A percentile compares a stretch with the other conserved stretches of the same genome.
Evolutionary conservation across 2,329 filamentous ascomycete genomes (phyloP).

Genomic region (Sporothrix mexicana): DNA sequence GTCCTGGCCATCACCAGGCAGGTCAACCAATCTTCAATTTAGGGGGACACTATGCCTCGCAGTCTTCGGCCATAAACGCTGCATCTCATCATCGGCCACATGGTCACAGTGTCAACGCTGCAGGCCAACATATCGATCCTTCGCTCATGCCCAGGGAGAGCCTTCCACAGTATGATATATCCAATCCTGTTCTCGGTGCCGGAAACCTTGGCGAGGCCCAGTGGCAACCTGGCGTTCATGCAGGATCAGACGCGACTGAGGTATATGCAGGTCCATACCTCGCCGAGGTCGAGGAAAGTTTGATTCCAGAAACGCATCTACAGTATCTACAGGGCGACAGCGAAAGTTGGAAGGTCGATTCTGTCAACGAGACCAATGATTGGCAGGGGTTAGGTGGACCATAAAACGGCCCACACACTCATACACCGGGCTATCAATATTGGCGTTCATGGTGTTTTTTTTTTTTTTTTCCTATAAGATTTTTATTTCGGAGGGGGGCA

Average conservation of each 20-base stretch:
- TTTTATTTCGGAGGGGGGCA: too few species aligned
- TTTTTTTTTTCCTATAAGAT: too few species aligned
- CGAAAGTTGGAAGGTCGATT: constrained; percentile 42
- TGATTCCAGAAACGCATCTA: constrained; percentile 37
- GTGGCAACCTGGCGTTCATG: constrained; percentile 34
- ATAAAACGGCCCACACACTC: background rate
- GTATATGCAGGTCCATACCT: constrained; percentile 40
- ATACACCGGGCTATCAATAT: background rate
- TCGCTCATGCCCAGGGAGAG: constrained; percentile 39
- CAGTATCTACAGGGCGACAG: constrained; percentile 39
- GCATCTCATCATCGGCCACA: constrained; percentile 18
- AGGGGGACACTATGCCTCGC: constrained; percentile 20
- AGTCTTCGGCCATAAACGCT: background rate
- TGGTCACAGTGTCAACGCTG: constrained; percentile 19
- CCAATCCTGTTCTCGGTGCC: constrained; percentile 36
- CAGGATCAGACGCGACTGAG: constrained; percentile 25
- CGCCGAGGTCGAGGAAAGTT: constrained; percentile 41
- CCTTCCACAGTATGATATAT: constrained; percentile 36
- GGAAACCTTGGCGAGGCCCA: constrained; percentile 21
- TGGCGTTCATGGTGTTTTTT: too few species aligned
- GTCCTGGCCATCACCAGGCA: constrained; percentile 18
- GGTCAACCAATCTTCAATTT: constrained; percentile 6
- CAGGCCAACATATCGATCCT: constrained; percentile 43
- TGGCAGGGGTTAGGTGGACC: constrained; percentile 35
- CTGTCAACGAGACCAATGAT: constrained; percentile 38